Evolutionary conservation across 2,329 filamentous ascomycete species (phyloP).

Genomic region (Zalaria obscura): DNA sequence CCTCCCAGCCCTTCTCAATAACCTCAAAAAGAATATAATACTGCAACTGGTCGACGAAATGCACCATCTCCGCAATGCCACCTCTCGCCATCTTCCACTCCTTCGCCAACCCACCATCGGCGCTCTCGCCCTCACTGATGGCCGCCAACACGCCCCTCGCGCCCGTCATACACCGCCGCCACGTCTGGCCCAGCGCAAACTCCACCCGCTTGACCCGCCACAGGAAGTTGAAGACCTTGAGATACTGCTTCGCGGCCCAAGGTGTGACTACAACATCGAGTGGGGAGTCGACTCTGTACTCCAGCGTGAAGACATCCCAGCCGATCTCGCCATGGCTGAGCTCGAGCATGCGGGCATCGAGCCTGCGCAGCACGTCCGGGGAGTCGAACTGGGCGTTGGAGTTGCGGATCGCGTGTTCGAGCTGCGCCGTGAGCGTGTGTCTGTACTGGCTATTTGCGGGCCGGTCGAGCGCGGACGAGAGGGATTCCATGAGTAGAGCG

Average conservation of each 20-base stretch:
- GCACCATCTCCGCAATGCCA: constrained; percentile 91
- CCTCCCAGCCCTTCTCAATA: constrained; percentile 90
- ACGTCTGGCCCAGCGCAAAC: constrained; percentile 79
- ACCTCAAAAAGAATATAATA: constrained; percentile 99
- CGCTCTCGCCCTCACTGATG: constrained; percentile 44
- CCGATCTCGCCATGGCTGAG: constrained; percentile 92
- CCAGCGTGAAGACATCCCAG: constrained; percentile 97
- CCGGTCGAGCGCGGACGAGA: constrained; percentile 81
- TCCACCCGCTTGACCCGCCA: constrained; percentile 98
- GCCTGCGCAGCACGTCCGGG: constrained; percentile 73
- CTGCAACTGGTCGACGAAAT: constrained; percentile 92
- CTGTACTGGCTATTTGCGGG: constrained; percentile 95
- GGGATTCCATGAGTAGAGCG: constrained; percentile 87
- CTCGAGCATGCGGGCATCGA: constrained; percentile 97
- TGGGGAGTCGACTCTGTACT: constrained; percentile 95
- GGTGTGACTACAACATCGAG: constrained; percentile 95
- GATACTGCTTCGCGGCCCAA: constrained; percentile 88
- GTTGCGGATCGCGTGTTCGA: constrained; percentile 92
- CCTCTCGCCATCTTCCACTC: constrained; percentile 79
- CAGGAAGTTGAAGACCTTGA: constrained; percentile 98
- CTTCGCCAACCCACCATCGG: not conserved
- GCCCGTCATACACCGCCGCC: constrained; percentile 92
- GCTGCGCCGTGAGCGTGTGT: constrained; percentile 90
- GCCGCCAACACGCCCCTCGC: constrained; percentile 77
- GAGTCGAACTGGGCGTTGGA: constrained; percentile 95